phyloP scores from a whole-genome alignment of 495 filamentous ascomycete species.

The Aspergillus baeticus region DNA sequence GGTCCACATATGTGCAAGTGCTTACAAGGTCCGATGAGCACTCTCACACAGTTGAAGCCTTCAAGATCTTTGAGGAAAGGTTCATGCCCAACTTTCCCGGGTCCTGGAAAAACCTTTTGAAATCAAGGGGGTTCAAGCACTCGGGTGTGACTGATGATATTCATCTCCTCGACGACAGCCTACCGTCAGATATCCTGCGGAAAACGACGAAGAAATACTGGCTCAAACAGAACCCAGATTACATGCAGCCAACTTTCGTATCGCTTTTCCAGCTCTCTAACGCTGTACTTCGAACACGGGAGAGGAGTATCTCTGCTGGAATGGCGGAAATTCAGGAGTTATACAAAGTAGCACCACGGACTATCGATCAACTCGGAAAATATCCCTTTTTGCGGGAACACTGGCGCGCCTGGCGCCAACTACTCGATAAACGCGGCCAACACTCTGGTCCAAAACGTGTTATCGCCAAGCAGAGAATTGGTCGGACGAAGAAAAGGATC shows the following conservation, averaged over 20 bases:
- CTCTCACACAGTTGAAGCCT: constrained; percentile 51
- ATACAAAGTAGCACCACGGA: constrained; percentile 44
- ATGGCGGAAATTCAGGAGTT: constrained; percentile 31
- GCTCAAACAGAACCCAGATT: constrained; percentile 36
- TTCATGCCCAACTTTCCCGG: constrained; percentile 75
- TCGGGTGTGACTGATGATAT: constrained; percentile 26
- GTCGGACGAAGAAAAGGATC: too few relatives aligned
- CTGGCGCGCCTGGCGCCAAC: too few relatives aligned
- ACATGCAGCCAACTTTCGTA: constrained; percentile 50
- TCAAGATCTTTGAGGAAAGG: constrained; percentile 64
- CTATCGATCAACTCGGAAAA: constrained; percentile 50
- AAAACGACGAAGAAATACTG: constrained; percentile 31
- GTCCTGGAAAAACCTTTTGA: constrained; percentile 51
- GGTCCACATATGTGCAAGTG: constrained; percentile 49
- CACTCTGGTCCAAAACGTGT: too few relatives aligned
- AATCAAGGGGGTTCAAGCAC: constrained; percentile 31
- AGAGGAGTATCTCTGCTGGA: constrained; percentile 31
- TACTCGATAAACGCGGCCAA: too few relatives aligned
- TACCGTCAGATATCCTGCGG: constrained; percentile 27
- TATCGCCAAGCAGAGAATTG: too few relatives aligned
- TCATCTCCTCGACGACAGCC: constrained; percentile 23
- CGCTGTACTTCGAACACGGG: constrained; percentile 42
- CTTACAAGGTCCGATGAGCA: constrained; percentile 41
- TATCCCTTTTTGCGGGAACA: constrained; percentile 50
- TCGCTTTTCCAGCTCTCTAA: constrained; percentile 56